Base-by-base conservation (phyloP, 495 filamentous ascomycete species). In the Terfezia claveryi region DNA sequence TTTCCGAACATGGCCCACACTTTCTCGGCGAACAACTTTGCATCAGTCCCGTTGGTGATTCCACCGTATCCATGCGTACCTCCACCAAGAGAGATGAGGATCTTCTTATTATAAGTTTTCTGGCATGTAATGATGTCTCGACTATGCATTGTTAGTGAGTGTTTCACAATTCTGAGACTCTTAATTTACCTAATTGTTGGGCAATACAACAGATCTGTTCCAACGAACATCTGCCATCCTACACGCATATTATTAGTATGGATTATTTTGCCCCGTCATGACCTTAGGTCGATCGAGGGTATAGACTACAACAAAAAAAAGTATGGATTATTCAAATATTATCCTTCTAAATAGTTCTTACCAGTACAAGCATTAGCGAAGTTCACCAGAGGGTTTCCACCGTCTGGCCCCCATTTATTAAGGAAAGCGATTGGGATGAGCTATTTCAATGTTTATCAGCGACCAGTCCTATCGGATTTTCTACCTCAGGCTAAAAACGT, bases 51-150 rank as follows among this genome's bases (percentile, higher is more conserved):
- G 55, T 78, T 70, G 37, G 77, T 77, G 57, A 84, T 77, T 58
- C 67, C 68, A 11, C 70, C 71, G 14, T n/a, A n/a, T n/a, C n/a
- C n/a, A n/a, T n/a, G n/a, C n/a, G n/a, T n/a, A n/a, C n/a, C n/a
- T n/a, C n/a, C n/a, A n/a, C n/a, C n/a, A 12, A 85, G 69, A 10
- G 77, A 81, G 1, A 85, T 66, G 16, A 85, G 62, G 54, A 86
- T 72, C 17, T 75, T 80, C 61, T 81, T 84, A 36, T 73, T 73
- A 51, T 61, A 56, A 9, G 74, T 68, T 46, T 67, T 52, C 38
- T 76, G 70, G 41, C 66, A 71, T 5, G 60, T 63, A 38, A 68
- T 67, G 51, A 85, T 78, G 56, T 81, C 77, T 11, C 57, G 52
- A 23, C 60, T 32, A 32, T 7, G 27, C 27, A 32, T 32, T 32